Conservation (phyloP, 2,329 filamentous ascomycete genomes). For the Aspergillus hortae region DNA sequence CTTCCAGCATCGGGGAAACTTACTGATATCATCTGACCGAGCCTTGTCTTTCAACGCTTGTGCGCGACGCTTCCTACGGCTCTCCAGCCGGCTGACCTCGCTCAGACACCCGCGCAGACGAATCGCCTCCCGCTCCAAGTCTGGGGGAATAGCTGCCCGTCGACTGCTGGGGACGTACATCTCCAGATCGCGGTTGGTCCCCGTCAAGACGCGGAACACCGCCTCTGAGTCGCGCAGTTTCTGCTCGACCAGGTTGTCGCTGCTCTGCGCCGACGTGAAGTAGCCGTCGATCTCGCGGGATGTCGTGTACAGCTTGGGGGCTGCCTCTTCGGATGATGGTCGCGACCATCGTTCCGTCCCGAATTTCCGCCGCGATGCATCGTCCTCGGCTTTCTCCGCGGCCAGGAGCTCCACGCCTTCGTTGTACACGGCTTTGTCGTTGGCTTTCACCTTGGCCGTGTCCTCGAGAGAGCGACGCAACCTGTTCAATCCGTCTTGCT, state of each 20-base stretch:
- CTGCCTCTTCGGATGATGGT: constrained; percentile 65
- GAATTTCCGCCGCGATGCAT: constrained; percentile 68
- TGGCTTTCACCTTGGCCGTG: constrained; percentile 81
- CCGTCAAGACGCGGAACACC: constrained; percentile 71
- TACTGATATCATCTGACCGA: constrained; percentile 80
- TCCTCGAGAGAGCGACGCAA: constrained; percentile 79
- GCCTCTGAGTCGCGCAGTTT: constrained; percentile 76
- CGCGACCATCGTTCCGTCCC: constrained; percentile 85
- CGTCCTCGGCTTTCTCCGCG: constrained; percentile 80
- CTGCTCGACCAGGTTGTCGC: constrained; percentile 67
- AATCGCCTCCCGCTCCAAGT: constrained; percentile 74
- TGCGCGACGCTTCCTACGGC: constrained; percentile 71
- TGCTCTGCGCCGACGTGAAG: constrained; percentile 67
- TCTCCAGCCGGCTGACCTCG: constrained; percentile 80
- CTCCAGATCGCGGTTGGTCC: constrained; percentile 75
- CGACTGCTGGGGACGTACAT: constrained; percentile 86
- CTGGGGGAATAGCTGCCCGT: constrained; percentile 72
- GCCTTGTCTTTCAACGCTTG: constrained; percentile 76
- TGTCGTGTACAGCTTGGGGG: constrained; percentile 69
- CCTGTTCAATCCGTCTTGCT: constrained; percentile 78
- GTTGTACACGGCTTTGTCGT: constrained; percentile 72
- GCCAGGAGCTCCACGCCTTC: constrained; percentile 77
- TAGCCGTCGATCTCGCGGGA: constrained; percentile 81
- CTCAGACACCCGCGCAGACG: constrained; percentile 76
- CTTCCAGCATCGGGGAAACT: constrained; percentile 15